These are phyloP conservation scores for Mucor ambiguus DNA, from an alignment of 371 early-diverging fungal species.

Conservation along the genomic window DNA sequence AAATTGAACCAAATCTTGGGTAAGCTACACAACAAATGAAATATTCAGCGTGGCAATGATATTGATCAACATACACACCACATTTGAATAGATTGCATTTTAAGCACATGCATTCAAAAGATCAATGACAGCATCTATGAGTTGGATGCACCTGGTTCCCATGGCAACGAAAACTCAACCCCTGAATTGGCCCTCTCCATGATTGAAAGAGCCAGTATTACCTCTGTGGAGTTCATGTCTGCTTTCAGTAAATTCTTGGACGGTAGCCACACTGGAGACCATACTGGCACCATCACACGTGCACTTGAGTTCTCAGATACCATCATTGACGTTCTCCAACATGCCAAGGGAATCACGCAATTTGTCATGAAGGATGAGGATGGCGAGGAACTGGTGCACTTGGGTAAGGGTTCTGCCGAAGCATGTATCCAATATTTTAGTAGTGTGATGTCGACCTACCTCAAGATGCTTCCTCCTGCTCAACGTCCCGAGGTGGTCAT, in stretches of 20 bases:
- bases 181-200: constrained; percentile 91
- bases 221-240: constrained; percentile 79
- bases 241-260: constrained; percentile 76
- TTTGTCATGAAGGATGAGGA: constrained; percentile 80
- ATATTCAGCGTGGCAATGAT: background rate
- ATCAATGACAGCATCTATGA: constrained; percentile 88
- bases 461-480: constrained; percentile 71
- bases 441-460: constrained; percentile 79
- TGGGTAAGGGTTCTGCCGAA: constrained; percentile 71
- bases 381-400: constrained; percentile 75
- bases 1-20: constrained; percentile 84
- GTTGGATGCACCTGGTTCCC: constrained; percentile 76
- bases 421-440: constrained; percentile 78
- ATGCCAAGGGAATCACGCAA: constrained; percentile 89
- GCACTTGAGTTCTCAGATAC: constrained; percentile 85
- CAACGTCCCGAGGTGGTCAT: constrained; percentile 75
- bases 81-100: constrained; percentile 71
- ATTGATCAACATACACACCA: background rate
- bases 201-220: constrained; percentile 83
- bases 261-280: constrained; percentile 75
- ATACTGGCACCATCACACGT: constrained; percentile 84
- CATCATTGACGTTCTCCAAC: constrained; percentile 79
- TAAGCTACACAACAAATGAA: constrained; percentile 19
- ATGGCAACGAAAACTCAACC: constrained; percentile 87
- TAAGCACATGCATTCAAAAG: constrained; percentile 84